Base-by-base conservation (phyloP, 192 early-diverging fungal species). In the Backusella parvicylindrica region DNA sequence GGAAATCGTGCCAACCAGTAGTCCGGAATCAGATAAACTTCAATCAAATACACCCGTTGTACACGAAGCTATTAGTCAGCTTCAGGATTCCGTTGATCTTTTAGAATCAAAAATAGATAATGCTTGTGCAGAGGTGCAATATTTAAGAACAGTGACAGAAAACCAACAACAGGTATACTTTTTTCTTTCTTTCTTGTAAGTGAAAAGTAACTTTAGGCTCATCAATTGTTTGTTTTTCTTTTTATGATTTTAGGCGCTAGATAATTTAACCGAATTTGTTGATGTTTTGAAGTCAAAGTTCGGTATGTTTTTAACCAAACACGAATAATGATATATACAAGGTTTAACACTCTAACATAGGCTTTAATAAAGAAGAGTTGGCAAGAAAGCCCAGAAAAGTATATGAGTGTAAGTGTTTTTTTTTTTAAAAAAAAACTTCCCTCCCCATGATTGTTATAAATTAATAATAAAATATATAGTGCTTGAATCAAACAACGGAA, bases 381-480 rank as follows among this genome's bases (percentile, higher is more conserved):
- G n/a, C 37, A 3, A 68, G 67, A 40, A 41, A 68, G 21, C 67
- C 36, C 12, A 21, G 67, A 40, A 68, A 68, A 36, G 35, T 68
- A 21, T 36, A 68, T 12, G 67, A 68, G 37, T 26, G 67, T 68
- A 68, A 68, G 67, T 6, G n/a, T n/a, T n/a, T n/a, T 60, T 33
- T 32, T 6, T 3, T 13, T 3, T 41, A 13, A 41, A 41, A 6
- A 6, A 35, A 35, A 35, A 2, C 33, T 6, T 35, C 33, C 33
- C 6, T 3, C 41, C 12, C 15, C 9, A 21, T 3, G 7, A 21
- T 23, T 50, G 2, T 50, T 50, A 0, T 15, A 21, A 6, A n/a
- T 21, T 1, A 21, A 23, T 50, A 6, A 23, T n/a, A n/a, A n/a
- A 50, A 50, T 50, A 23, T 16, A 21, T 7, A 60, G 53, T 60